These are phyloP conservation scores for Trichophyton simii DNA, from an alignment of 2,329 filamentous ascomycete genomes.

Conservation along the genomic window DNA sequence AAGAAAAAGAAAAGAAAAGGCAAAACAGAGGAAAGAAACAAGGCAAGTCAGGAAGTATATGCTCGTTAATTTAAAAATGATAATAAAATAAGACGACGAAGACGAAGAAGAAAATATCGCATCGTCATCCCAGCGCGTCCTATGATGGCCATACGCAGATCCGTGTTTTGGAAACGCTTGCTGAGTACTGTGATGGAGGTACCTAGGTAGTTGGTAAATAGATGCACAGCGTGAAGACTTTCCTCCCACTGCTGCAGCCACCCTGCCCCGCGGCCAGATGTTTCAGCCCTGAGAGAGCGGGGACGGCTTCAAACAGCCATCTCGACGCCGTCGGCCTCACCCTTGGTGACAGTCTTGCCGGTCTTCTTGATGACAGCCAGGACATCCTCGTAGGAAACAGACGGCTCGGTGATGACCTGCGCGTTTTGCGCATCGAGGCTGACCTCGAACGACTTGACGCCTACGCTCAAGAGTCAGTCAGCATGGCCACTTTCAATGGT, in stretches of 20 bases:
- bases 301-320: background rate
- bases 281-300: background rate
- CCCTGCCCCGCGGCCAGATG: background rate
- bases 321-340: slow-evolving; percentile 31
- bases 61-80: too few relatives aligned
- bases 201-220: too few relatives aligned
- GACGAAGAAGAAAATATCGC: too few relatives aligned
- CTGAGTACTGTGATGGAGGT: too few relatives aligned
- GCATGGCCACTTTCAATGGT: too few relatives aligned
- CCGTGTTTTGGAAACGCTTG: too few relatives aligned
- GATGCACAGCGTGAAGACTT: too few relatives aligned
- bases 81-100: too few relatives aligned
- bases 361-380: slow-evolving; percentile 87
- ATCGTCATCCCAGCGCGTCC: too few relatives aligned
- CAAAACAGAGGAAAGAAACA: too few relatives aligned
- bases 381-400: slow-evolving; percentile 65
- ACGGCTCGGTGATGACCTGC: slow-evolving; percentile 56
- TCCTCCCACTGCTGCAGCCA: background rate
- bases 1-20: background rate
- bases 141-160: too few relatives aligned
- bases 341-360: slow-evolving; percentile 74
- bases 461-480: slow-evolving; percentile 34
- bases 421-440: slow-evolving; percentile 78
- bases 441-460: slow-evolving; percentile 75
- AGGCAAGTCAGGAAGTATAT: too few relatives aligned